Base-by-base conservation (phyloP, 768 basidiomycete species). In the Trametes elegans region DNA sequence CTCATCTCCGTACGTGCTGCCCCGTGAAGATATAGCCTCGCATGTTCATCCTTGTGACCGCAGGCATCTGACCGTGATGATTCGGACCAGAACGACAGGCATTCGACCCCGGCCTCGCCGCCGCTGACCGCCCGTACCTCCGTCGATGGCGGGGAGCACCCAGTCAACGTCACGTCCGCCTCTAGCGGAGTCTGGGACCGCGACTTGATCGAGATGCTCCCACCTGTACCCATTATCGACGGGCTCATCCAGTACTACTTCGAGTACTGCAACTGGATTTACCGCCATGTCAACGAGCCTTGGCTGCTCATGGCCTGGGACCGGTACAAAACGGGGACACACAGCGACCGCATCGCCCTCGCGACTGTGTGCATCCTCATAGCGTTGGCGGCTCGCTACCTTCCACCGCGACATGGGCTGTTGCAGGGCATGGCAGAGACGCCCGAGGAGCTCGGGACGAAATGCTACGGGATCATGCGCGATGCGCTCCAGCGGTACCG, bases 261-360 rank as follows among this genome's bases (percentile, higher is more conserved):
- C 63, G 87, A 89, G 61, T 88, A 88, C 65, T 90, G 88, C 78
- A 90, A 88, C 69, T 93, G 90, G 90, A 82, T 91, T 48, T 89
- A 90, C 70, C 83, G 87, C 35, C 85, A 89, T 65, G 80, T 92
- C 55, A 85, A 90, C 68, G 78, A 84, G 49, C 53, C 71, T 1
- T 73, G 82, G 13, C 88, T 92, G 66, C 70, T 72, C 10, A 70
- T 75, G 24, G 82, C 84, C 19, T 93, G 89, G 90, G 76, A 80
- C 27, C 82, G 81, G 26, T 91, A 86, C 75, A 91, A 90, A 68
- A 77, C 72, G 29, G 88, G 87, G 29, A 66, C 73, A 36, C 80
- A 76, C 29, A 76, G 83, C 11, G 88, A 89, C 66, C 84, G 88
- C 53, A 68, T 88, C 58, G 77, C 83, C 44, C 77, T 93, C 38